These are phyloP conservation scores for Fusarium euwallaceae DNA, from an alignment of 2,329 filamentous ascomycete species.

Conservation along the genomic window DNA sequence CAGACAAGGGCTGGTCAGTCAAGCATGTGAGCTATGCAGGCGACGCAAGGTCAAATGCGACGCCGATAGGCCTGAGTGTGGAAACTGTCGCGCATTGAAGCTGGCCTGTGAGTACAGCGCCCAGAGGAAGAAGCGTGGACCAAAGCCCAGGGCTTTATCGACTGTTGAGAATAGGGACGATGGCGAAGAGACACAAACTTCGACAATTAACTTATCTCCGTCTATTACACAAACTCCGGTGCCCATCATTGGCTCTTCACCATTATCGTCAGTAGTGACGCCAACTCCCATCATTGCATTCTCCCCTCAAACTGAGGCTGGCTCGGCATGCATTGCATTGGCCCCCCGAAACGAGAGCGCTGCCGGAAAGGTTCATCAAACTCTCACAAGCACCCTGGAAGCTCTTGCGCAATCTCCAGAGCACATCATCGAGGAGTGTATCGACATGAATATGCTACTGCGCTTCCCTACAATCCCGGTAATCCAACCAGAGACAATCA, in stretches of 20 bases:
- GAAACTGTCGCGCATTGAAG: constrained; percentile 7
- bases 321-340: not conserved
- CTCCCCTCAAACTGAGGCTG: not conserved
- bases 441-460: constrained; percentile 7
- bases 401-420: not conserved
- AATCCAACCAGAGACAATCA: not conserved
- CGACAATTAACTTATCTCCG: not conserved
- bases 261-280: not conserved
- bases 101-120: constrained; percentile 15
- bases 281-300: not conserved
- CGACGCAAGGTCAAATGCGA: constrained; percentile 27
- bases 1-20: not conserved
- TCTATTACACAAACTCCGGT: not conserved
- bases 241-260: not conserved
- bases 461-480: constrained; percentile 7
- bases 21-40: constrained; percentile 24
- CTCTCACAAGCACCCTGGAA: not conserved
- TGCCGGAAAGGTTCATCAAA: constrained; percentile 2
- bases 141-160: constrained; percentile 7
- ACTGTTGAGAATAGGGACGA: not conserved
- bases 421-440: not conserved
- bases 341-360: not conserved
- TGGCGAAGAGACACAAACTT: not conserved
- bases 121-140: constrained; percentile 18
- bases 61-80: constrained; percentile 3